Base-by-base conservation (phyloP, 176 grass and related monocot genomes). In the Aegilops speltoides region DNA sequence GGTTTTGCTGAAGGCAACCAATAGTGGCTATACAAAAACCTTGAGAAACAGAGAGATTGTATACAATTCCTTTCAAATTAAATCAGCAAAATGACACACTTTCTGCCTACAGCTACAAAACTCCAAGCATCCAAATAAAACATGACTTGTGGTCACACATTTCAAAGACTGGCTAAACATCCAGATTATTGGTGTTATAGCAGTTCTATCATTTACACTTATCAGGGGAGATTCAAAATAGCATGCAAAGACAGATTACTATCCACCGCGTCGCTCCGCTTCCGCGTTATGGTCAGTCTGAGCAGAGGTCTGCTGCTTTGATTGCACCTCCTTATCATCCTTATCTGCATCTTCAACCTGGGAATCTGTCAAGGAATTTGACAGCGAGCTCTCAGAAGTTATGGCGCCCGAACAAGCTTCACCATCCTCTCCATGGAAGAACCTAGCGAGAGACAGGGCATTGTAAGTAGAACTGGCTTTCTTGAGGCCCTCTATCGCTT, bases 381-480 rank as follows among this genome's bases (percentile, higher is more conserved):
- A 86, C 11, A 83, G 24, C 7, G 92, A 98, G 75, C 93, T 87
- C 73, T 93, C 94, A 82, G 94, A 89, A 5, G 97, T 99, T 82
- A 99, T 79, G 46, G 84, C 92, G 1, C 94, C 97, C 45, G 94
- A 91, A 59, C 88, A 93, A 45, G 91, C 64, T 61, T 96, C 93
- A 5, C 89, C 94, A 10, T 89, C 92, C 75, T 92, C 80, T 40
- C 90, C 86, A 87, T 93, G 73, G 82, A 99, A 99, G 82, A 99
- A 96, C 76, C 87, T 93, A 32, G 94, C 87, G 1, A 99, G 45
- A 72, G 97, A 99, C 25, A 96, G 66, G 29, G 94, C 94, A 17
- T 91, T 99, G 78, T 91, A 92, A 33, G 97, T 99, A 63, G 97
- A 99, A 85, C 97, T 98, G 31, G 93, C 93, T 83, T 59, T 96